A percentile compares a stretch with the other conserved stretches of the same genome.
Conservation (phyloP, 2,329 filamentous ascomycete species). For the Exophiala bonariae region DNA sequence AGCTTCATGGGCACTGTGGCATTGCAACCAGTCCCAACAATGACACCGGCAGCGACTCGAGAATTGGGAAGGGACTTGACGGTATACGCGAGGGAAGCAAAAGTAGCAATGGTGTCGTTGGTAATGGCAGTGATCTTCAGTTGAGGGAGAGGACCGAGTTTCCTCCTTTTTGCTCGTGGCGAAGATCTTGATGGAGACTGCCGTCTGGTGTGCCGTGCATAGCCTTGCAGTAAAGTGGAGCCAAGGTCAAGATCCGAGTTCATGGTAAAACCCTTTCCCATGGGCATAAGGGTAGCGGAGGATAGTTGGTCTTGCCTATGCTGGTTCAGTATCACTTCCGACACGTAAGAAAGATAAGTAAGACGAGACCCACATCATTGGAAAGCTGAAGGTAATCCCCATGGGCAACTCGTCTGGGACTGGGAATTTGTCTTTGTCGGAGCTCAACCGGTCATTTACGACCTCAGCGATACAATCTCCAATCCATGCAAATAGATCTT, state of each 20-base stretch:
- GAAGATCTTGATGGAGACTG: slow-evolving; percentile 34
- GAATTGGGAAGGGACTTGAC: slow-evolving; percentile 62
- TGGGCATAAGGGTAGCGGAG: slow-evolving; percentile 57
- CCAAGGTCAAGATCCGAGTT: slow-evolving; percentile 56
- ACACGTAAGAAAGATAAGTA: neutral
- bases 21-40: slow-evolving; percentile 79
- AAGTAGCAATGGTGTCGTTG: slow-evolving; percentile 78
- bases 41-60: slow-evolving; percentile 74
- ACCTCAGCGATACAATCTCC: slow-evolving; percentile 74
- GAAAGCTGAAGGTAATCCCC: slow-evolving; percentile 53
- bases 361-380: slow-evolving; percentile 44
- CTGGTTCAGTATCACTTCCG: slow-evolving; percentile 13
- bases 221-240: slow-evolving; percentile 55
- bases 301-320: slow-evolving; percentile 52
- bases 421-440: slow-evolving; percentile 38
- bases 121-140: slow-evolving; percentile 74
- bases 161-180: slow-evolving; percentile 46
- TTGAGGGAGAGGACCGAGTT: slow-evolving; percentile 54
- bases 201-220: slow-evolving; percentile 51
- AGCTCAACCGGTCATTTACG: slow-evolving; percentile 54
- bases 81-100: slow-evolving; percentile 74
- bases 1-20: slow-evolving; percentile 73
- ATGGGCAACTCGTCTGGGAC: slow-evolving; percentile 48
- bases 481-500: slow-evolving; percentile 79
- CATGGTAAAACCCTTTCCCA: slow-evolving; percentile 60